A percentile compares a stretch with the other conserved stretches of the same genome.
Evolutionary conservation across 176 grass and related monocot genomes (phyloP).

Genomic region (Ensete glaucum): DNA sequence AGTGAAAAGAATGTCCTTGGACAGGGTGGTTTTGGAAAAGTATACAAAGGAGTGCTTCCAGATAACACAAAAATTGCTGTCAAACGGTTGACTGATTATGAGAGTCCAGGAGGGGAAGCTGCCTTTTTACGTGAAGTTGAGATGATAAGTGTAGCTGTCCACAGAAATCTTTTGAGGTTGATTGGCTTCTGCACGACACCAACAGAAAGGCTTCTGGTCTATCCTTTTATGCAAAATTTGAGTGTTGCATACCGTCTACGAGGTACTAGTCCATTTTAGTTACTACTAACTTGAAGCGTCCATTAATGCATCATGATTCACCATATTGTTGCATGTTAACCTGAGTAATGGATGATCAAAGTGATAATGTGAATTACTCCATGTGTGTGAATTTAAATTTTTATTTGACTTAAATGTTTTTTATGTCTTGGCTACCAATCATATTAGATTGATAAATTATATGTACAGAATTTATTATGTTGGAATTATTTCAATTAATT

Average conservation of each 20-base stretch:
- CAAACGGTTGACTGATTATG: constrained; percentile 86
- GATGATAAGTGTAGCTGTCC: constrained; percentile 97
- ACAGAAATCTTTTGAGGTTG: constrained; percentile 87
- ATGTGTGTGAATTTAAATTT: too few species aligned
- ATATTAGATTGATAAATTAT: too few species aligned
- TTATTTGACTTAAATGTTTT: too few species aligned
- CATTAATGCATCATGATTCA: not conserved
- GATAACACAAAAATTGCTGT: constrained; percentile 96
- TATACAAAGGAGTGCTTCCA: constrained; percentile 91
- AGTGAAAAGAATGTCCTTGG: constrained; percentile 94
- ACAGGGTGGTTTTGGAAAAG: constrained; percentile 97
- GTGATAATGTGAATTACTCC: not conserved
- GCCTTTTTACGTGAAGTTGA: constrained; percentile 95
- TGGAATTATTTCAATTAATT: too few species aligned
- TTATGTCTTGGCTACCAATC: too few species aligned
- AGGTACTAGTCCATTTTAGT: constrained; percentile 45
- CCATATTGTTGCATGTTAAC: not conserved
- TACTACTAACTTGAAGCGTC: not conserved
- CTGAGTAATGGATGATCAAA: not conserved
- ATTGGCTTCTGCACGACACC: constrained; percentile 96
- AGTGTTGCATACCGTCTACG: constrained; percentile 89
- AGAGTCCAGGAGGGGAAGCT: constrained; percentile 87
- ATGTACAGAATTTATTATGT: too few species aligned
- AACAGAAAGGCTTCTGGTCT: constrained; percentile 85
- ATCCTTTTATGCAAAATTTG: constrained; percentile 97